phyloP scores from a whole-genome alignment of 1,284 basidiomycete genomes.

The Sporisorium graminicola region DNA sequence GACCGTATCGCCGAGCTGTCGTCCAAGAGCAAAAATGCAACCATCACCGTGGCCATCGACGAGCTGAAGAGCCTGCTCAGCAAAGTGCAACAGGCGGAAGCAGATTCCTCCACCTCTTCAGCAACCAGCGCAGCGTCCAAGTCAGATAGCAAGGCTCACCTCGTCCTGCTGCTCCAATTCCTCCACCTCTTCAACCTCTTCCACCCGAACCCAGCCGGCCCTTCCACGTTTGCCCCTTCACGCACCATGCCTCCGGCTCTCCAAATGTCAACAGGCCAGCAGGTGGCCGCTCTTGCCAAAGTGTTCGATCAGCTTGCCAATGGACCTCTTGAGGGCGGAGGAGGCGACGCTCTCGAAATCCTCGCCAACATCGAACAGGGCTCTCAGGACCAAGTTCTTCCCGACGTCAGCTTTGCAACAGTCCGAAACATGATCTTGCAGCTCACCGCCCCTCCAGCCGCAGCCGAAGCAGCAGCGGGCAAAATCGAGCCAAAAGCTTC shows the following conservation, averaged over 20 bases:
- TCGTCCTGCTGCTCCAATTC: constrained; percentile 53
- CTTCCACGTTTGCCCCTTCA: constrained; percentile 30
- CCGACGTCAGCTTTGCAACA: constrained; percentile 38
- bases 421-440: constrained; percentile 41
- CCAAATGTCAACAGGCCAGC: constrained; percentile 46
- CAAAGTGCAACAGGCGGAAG: constrained; percentile 31
- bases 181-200: constrained; percentile 54
- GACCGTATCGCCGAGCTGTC: constrained; percentile 25
- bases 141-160: constrained; percentile 21
- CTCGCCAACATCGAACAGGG: constrained; percentile 38
- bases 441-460: constrained; percentile 45
- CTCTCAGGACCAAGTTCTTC: constrained; percentile 35
- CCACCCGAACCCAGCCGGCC: constrained; percentile 32
- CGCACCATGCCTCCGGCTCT: constrained; percentile 35
- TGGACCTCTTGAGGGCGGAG: constrained; percentile 43
- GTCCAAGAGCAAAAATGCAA: constrained; percentile 25
- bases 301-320: constrained; percentile 51
- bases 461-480: constrained; percentile 7
- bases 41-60: constrained; percentile 33
- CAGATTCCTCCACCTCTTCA: constrained; percentile 2
- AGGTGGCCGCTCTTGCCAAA: constrained; percentile 45
- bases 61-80: constrained; percentile 34
- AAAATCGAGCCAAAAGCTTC: constrained; percentile 2
- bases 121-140: constrained; percentile 8
- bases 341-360: constrained; percentile 44